Conservation (phyloP, 345 rosid species). For the Brassica nigra region DNA sequence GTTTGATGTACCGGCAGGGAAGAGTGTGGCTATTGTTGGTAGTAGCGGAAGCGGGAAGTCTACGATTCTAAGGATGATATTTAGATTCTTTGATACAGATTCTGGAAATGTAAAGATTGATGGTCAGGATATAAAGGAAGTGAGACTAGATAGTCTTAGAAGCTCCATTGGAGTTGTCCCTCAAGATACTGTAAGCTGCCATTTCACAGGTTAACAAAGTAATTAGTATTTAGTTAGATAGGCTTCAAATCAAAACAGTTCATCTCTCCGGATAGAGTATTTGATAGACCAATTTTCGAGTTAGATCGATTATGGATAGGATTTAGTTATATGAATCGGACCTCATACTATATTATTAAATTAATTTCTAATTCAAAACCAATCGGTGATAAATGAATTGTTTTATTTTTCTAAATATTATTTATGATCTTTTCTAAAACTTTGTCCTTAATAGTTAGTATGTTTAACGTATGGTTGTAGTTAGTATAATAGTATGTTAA, state of each 20-base stretch:
- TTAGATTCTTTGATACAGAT: slow-evolving; percentile 78
- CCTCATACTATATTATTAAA: too few relatives aligned
- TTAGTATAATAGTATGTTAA: background rate
- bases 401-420: background rate
- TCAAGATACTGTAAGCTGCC: slow-evolving; percentile 83
- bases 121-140: slow-evolving; percentile 74
- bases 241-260: background rate
- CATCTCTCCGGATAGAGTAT: background rate
- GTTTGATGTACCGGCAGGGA: slow-evolving; percentile 83
- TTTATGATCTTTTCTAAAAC: background rate
- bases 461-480: background rate
- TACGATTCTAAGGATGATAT: slow-evolving; percentile 85
- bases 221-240: background rate
- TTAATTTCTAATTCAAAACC: too few relatives aligned
- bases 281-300: background rate
- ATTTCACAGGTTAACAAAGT: background rate
- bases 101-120: slow-evolving; percentile 80
- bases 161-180: slow-evolving; percentile 85
- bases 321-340: too few relatives aligned
- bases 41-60: slow-evolving; percentile 96
- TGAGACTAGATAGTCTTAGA: slow-evolving; percentile 69
- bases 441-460: background rate
- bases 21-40: slow-evolving; percentile 95
- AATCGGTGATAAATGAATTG: background rate
- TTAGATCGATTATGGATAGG: background rate